Evolutionary conservation across 306 rosid species (phyloP), one percentile per base, ranked within the genome.

Genomic region (Inga leiocalycina): DNA sequence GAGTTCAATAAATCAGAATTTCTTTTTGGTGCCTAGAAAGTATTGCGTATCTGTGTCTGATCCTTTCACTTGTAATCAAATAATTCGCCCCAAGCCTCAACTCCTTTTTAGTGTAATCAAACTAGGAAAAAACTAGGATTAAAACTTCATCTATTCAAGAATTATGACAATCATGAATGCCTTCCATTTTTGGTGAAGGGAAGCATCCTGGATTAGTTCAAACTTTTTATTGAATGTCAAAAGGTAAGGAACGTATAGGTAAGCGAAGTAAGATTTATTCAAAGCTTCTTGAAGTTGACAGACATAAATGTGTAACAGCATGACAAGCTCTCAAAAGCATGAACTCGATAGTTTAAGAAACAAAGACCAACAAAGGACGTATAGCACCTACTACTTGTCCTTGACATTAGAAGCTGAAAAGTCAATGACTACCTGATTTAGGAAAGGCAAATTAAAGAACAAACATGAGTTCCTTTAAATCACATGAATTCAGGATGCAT

Each of bases 141-240:
- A n/a, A 71, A 69, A 57, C 85, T 89, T 93, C 86, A 93, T 97
- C 97, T 79, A 88, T 82, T 93, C 99, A 56, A 90, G 98, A 91
- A 87, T 92, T 80, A 96, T 90, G 83, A 90, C 83, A 11, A 97
- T 93, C 75, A 87, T 90, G 87, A 93, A 93, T 19, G 98, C 97
- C 88, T 96, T 93, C 99, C 98, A 93, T 75, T 91, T 90, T 20
- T 32, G 98, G 93, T 75, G 87, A 78, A 69, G 98, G 54, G 84
- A 82, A 20, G 98, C 98, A 66, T 92, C 97, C 99, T 95, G 91
- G 54, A 84, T 79, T 79, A 84, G 59, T 73, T 45, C 87, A 89
- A 35, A 81, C n/a, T 49, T 56, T 56, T 78, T 13, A 76, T 82
- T 44, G 77, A 56, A 39, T 45, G 46, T 43, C 46, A 52, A 82